Evolutionary conservation across 148 eudicot species (phyloP), one percentile per base, ranked within the genome.

Genomic region (Gaultheria prostrata): DNA sequence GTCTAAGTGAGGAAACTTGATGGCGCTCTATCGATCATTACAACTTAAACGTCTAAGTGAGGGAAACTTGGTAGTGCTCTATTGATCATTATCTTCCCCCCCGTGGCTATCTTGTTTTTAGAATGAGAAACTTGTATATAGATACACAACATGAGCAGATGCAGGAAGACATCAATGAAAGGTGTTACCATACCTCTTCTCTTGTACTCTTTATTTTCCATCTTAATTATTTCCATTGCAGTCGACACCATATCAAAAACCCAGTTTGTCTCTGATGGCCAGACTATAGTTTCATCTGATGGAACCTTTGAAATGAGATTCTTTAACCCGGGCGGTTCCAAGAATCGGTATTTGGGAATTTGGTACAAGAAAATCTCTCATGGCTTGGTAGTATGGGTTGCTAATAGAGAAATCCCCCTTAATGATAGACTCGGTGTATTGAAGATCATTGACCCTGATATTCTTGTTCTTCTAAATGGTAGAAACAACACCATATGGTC

Each of bases 291-390:
- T 59, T 59, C 67, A 59, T n/a, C 67, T 54, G 80, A 14, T 61
- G 81, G 11, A 80, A 80, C 6, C 48, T 86, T 13, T 80, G 88
- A 33, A 86, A n/a, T 61, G 26, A 28, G 67, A 0, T 61, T 61
- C 2, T 61, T 61, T 28, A 21, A 4, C 67, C 67, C 67, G 0
- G 13, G 67, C 0, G n/a, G 0, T n/a, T 61, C 30, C 28, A 61
- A 1, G 28, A 61, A 61, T 14, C 28, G 67, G 67, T 61, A 61
- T 4, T 28, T 61, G 12, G 67, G 67, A 61, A 61, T 61, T 26
- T 83, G 86, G 88, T 86, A 79, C 84, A 83, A 80, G 20, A 80
- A 74, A 10, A 32, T 80, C 61, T n/a, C 67, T 7, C 9, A 7
- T 8, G 21, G n/a, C 9, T 18, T 20, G 7, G 63, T 57, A 20